Evolutionary conservation across 2,329 filamentous ascomycete genomes (phyloP), one percentile per base, ranked within the genome.

Genomic region (Ophiocordyceps camponoti-floridani): DNA sequence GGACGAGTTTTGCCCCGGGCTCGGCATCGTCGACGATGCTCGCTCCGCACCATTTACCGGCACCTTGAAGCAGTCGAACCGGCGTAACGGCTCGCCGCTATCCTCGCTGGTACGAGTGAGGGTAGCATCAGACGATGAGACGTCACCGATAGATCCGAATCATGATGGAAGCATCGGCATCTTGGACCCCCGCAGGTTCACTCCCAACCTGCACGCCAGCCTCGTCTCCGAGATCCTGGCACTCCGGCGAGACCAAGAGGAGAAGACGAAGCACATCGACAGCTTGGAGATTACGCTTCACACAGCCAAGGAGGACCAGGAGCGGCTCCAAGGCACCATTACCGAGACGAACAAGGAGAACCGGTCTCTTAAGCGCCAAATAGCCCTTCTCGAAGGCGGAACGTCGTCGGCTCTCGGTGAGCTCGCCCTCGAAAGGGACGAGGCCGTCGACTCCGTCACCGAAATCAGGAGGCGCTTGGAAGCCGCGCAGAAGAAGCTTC

Each of bases 141-240:
- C 75, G 53, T 64, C 68, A 18, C 73, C 73, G 13, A 67, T 70
- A 47, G 79, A 85, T 56, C 61, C 75, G 23, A 64, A 67, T 19
- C 72, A 65, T 45, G 78, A 89, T 51, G 82, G 89, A 49, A 75
- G 67, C 41, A 77, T 87, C 47, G 72, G 75, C 52, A 78, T 86
- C 19, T 68, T 95, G 28, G 91, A 98, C 56, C 87, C 91, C 3
- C 78, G 89, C 45, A 77, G 91, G 35, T 95, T 98, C 57, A 98
- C 91, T 0, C 91, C 91, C 1, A 96, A 88, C 0, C 66, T 98
- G 11, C 91, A 96, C 60, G 91, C 91, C 9, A 95, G 85, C 43
- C 68, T 98, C 7, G 89, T 98, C 1, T 89, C 89, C 0, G 91
- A 98, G 60, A 98, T 98, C 49, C 68, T 98, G 37, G 77, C 79